Evolutionary conservation across 192 early-diverging fungal genomes (phyloP).

Genomic region (Coemansia sp.): DNA sequence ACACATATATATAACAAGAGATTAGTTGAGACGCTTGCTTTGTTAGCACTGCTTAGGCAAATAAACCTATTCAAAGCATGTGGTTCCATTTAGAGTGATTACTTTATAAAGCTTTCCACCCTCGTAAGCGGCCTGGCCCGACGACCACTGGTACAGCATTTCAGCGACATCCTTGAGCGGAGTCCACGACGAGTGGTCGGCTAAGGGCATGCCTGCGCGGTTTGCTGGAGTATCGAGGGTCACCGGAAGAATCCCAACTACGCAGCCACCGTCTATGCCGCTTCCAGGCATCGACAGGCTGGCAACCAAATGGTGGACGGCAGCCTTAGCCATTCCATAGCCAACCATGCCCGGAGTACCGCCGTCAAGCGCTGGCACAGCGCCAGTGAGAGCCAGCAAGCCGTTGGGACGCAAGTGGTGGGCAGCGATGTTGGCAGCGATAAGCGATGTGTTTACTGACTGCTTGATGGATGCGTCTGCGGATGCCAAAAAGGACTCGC

Average conservation of each 20-base stretch:
- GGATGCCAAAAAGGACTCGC: constrained; percentile 66
- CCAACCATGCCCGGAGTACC: constrained; percentile 84
- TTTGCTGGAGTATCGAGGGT: constrained; percentile 93
- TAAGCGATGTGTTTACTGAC: constrained; percentile 77
- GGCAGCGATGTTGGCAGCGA: constrained; percentile 82
- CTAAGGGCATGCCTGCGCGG: constrained; percentile 80
- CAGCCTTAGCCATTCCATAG: constrained; percentile 94
- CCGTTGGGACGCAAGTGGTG: constrained; percentile 67
- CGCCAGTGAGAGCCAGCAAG: constrained; percentile 80
- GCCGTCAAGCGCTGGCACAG: constrained; percentile 66
- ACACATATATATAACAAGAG: too few species aligned
- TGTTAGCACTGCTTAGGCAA: too few species aligned
- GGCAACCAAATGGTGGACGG: constrained; percentile 86
- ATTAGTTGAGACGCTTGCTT: too few species aligned
- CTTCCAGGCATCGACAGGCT: constrained; percentile 67
- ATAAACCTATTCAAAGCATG: constrained; percentile 16
- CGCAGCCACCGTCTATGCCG: constrained; percentile 77
- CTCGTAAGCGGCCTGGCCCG: constrained; percentile 21
- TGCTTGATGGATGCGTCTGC: constrained; percentile 81
- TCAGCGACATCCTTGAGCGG: constrained; percentile 71
- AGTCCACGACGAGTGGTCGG: constrained; percentile 86
- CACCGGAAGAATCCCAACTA: constrained; percentile 69
- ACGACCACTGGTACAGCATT: constrained; percentile 38
- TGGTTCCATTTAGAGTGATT: constrained; percentile 23
- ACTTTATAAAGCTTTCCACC: constrained; percentile 41